A percentile compares a stretch with the other conserved stretches of the same genome.
Evolutionary conservation across 2,329 filamentous ascomycete species (phyloP).

Genomic region (Alternaria burnsii): DNA sequence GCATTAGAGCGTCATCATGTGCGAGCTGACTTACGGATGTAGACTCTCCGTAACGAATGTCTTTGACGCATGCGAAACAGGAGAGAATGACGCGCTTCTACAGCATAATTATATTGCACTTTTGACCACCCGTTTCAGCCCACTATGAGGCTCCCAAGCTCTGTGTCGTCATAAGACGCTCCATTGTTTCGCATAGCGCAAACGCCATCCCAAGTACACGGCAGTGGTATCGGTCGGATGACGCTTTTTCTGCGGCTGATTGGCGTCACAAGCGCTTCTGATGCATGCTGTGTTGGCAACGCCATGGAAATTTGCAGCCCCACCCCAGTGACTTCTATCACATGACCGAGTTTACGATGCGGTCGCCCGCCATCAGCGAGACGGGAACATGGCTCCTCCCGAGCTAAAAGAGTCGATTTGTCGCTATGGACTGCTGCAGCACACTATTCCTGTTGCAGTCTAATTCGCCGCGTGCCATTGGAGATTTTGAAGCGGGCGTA

Average conservation of each 20-base stretch:
- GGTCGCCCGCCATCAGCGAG: background rate
- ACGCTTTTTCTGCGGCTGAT: constrained; percentile 32
- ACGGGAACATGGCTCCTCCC: background rate
- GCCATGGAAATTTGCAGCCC: constrained; percentile 25
- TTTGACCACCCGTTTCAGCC: constrained; percentile 10
- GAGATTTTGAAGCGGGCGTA: constrained; percentile 26
- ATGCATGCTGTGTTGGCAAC: constrained; percentile 51
- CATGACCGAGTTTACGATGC: too few relatives aligned
- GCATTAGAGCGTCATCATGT: constrained; percentile 16
- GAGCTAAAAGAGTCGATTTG: background rate
- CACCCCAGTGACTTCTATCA: constrained; percentile 23
- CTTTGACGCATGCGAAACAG: background rate
- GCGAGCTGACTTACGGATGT: background rate
- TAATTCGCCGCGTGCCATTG: constrained; percentile 25
- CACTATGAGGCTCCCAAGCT: constrained; percentile 17
- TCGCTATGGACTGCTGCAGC: background rate
- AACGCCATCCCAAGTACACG: constrained; percentile 38
- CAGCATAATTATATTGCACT: constrained; percentile 2
- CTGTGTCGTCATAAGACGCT: constrained; percentile 35
- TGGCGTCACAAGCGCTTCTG: constrained; percentile 42
- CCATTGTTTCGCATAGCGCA: constrained; percentile 21
- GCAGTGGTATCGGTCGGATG: constrained; percentile 37
- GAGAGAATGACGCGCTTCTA: background rate
- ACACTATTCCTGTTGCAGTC: constrained; percentile 22
- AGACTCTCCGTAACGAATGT: background rate